Conservation (phyloP, 2,329 filamentous ascomycete species). For the Aschersonia sp. region DNA sequence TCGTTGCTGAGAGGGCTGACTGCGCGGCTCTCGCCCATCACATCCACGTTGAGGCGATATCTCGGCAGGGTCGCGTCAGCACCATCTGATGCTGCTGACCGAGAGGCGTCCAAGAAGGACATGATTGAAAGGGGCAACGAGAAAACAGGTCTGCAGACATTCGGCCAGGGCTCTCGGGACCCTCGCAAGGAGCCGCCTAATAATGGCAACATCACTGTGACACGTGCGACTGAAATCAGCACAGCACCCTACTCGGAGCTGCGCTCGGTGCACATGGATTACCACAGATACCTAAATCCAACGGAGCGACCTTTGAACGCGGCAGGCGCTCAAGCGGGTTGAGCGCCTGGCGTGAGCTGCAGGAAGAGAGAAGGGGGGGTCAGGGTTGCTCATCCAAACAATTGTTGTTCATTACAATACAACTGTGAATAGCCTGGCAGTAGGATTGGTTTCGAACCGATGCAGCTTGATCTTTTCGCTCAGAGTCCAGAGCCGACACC, state of each 20-base stretch:
- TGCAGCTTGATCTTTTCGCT: no score
- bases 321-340: neutral
- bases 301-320: neutral
- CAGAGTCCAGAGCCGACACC: no score
- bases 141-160: neutral
- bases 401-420: no score
- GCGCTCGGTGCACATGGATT: constrained; percentile 1
- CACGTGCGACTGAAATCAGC: neutral
- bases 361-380: neutral
- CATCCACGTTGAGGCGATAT: neutral
- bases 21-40: neutral
- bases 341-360: neutral
- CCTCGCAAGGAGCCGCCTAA: neutral
- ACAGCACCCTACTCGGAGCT: neutral
- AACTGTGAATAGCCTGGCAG: no score
- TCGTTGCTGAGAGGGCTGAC: neutral
- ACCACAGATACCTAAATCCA: neutral
- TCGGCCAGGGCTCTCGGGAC: neutral
- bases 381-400: no score
- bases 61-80: neutral
- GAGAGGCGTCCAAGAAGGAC: neutral
- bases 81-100: neutral
- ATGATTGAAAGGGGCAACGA: no score
- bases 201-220: neutral
- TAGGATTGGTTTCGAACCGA: no score